Evolutionary conservation across 2,329 filamentous ascomycete genomes (phyloP), one percentile per base, ranked within the genome.

Genomic region (Exophiala spinifera): DNA sequence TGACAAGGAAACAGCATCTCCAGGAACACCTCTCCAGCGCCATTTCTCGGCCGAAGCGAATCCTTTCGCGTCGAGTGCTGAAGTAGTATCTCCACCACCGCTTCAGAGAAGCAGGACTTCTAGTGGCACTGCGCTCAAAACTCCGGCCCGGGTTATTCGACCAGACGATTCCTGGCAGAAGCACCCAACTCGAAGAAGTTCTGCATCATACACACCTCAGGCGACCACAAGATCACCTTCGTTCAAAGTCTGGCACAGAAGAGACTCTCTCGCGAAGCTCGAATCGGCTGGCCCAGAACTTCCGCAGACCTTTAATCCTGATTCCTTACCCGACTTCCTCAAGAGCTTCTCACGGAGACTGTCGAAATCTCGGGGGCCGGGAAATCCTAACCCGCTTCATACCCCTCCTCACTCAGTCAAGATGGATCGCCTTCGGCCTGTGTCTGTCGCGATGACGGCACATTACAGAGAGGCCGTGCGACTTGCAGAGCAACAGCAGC

Each of bases 401-500:
- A n/a, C n/a, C 10, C n/a, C 42, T 44, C 42, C 42, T 4, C 3
- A 6, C 14, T 21, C 42, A 23, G 7, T 50, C 47, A 56, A 33
- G 33, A 63, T 64, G 61, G 51, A 53, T 36, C 59, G 39, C 42
- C 52, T 59, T 42, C 57, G 50, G 52, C 59, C 59, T 13, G 48
- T 51, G 13, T 62, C 61, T n/a, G 57, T 56, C 51, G 72, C 74
- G 13, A 70, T 77, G 57, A 76, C 73, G n/a, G 73, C 72, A 51
- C 74, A 77, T 58, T 76, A 76, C 53, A 69, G 70, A n/a, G 74
- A 77, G 60, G 75, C 75, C 4, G 73, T 77, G 43, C 71, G 70
- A 45, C 64, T 77, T 20, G 76, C 76, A 1, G 68, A 72, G 50
- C 71, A 75, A 51, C 75, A 78, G 65, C 71, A 70, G 28, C 64